Conservation (phyloP, 805 yeast species). For the Isabelozyma pseudorhagii region DNA sequence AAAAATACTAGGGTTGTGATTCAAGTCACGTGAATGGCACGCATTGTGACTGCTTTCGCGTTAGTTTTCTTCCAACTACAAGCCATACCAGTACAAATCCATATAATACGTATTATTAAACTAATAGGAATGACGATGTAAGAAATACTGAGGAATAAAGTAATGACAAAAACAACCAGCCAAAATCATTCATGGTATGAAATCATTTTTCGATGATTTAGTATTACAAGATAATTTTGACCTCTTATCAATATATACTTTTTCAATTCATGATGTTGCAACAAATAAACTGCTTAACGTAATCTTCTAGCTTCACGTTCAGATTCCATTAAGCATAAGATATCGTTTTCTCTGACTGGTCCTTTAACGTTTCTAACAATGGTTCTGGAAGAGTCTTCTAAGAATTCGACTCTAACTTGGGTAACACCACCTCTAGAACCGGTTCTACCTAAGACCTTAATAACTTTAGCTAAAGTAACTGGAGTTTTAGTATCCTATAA, state of each 20-base stretch:
- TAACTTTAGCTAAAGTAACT: conserved; percentile 99
- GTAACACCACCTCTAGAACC: conserved; percentile 98
- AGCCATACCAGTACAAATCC: background rate
- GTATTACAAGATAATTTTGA: background rate
- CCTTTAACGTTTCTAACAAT: conserved; percentile 51
- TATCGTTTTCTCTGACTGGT: conserved; percentile 69
- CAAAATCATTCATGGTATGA: too few species aligned
- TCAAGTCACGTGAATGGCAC: background rate
- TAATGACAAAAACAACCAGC: background rate
- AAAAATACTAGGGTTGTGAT: background rate
- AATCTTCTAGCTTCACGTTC: conserved; percentile 99
- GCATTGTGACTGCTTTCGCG: background rate
- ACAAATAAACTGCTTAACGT: conserved; percentile 49
- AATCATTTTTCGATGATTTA: background rate
- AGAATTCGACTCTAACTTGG: conserved; percentile 49
- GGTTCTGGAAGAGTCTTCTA: conserved; percentile 47
- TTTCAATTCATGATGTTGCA: background rate
- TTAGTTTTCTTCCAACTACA: background rate
- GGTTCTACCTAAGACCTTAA: conserved; percentile 99
- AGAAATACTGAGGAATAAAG: background rate
- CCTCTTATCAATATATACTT: background rate
- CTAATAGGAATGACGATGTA: background rate
- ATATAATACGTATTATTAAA: background rate
- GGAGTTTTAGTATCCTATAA: conserved; percentile 69
- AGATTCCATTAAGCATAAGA: conserved; percentile 98